Evolutionary conservation across 352 stramenopile species (phyloP).

Genomic region (Globisporangium emineosum): DNA sequence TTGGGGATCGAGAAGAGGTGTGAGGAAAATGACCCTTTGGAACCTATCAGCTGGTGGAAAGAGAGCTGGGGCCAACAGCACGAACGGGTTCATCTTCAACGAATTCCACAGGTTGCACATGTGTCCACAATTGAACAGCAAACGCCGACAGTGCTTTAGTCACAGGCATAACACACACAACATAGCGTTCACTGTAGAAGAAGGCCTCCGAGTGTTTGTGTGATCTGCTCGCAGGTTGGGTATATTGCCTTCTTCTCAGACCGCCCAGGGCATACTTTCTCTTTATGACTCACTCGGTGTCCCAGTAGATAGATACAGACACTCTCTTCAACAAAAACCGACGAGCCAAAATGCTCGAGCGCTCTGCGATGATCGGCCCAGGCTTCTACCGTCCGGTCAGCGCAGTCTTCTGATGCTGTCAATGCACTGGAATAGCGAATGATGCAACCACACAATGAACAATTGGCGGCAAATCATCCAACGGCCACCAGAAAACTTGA

Average conservation of each 20-base stretch:
- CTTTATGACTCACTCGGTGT: too few relatives aligned
- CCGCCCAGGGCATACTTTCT: too few relatives aligned
- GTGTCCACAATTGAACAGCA: neutral
- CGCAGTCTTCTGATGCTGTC: too few relatives aligned
- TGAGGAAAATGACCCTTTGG: neutral
- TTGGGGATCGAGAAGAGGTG: neutral
- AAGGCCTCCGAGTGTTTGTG: neutral
- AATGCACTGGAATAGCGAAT: too few relatives aligned
- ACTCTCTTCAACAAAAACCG: too few relatives aligned
- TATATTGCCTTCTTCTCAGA: too few relatives aligned
- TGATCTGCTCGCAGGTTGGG: neutral
- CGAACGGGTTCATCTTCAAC: neutral
- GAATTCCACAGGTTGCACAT: neutral
- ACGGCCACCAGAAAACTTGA: neutral
- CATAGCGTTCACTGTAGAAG: neutral
- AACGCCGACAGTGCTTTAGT: neutral
- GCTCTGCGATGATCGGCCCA: neutral
- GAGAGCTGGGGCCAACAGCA: neutral
- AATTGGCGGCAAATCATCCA: neutral
- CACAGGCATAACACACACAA: neutral
- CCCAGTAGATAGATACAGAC: too few relatives aligned
- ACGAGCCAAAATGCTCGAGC: too few relatives aligned
- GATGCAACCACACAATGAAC: too few relatives aligned
- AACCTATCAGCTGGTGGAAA: constrained; percentile 1
- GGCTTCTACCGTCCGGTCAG: neutral